Conservation (phyloP, 176 grass and related monocot genomes). For the Tillandsia fasciculata region DNA sequence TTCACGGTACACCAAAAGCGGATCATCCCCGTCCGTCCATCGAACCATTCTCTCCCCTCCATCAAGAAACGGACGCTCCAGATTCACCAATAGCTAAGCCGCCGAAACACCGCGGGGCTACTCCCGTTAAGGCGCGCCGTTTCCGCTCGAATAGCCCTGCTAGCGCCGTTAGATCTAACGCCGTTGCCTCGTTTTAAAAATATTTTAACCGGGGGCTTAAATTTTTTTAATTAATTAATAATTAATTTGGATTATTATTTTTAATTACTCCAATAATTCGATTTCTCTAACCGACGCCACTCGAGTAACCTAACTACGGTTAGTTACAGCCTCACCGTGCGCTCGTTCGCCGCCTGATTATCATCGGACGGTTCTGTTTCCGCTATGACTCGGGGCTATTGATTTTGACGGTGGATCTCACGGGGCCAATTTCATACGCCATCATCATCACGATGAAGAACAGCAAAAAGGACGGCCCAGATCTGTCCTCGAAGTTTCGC, state of each 20-base stretch:
- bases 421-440: too few relatives aligned
- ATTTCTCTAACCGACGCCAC: neutral
- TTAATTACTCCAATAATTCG: neutral
- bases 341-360: too few relatives aligned
- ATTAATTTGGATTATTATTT: neutral
- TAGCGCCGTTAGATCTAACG: neutral
- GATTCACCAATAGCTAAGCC: neutral
- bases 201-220: too few relatives aligned
- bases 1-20: slow-evolving; percentile 1
- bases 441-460: too few relatives aligned
- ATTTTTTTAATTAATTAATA: neutral
- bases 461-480: neutral
- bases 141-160: too few relatives aligned
- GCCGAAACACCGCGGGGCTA: neutral
- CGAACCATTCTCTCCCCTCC: neutral
- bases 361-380: too few relatives aligned
- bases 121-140: neutral
- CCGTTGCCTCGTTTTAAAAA: neutral
- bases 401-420: too few relatives aligned
- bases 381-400: too few relatives aligned
- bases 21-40: neutral
- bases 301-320: neutral
- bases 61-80: neutral
- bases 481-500: neutral
- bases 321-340: neutral